Evolutionary conservation across 192 early-diverging fungal genomes (phyloP).

Genomic region (Coemansia sp.): DNA sequence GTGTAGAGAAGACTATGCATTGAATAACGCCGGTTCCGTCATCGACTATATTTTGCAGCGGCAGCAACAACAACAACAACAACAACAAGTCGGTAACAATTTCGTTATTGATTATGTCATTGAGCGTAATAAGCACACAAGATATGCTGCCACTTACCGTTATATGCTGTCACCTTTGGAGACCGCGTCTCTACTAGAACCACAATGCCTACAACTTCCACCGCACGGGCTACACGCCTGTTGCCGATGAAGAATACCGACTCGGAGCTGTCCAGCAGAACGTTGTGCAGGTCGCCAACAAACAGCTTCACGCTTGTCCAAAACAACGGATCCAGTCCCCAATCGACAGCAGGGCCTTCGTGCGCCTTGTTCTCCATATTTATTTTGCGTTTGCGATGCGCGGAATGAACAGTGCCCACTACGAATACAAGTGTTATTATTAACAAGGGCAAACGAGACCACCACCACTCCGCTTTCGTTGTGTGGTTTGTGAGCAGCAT

Average conservation of each 20-base stretch:
- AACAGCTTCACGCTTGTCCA: constrained; percentile 52
- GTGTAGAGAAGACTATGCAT: constrained; percentile 37
- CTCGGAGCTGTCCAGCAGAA: constrained; percentile 23
- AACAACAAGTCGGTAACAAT: background rate
- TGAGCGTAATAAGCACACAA: too few species aligned
- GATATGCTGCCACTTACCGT: constrained; percentile 16
- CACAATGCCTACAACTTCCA: constrained; percentile 48
- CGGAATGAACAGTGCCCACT: background rate
- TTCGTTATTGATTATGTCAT: background rate
- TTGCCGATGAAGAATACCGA: constrained; percentile 46
- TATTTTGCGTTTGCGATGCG: constrained; percentile 8
- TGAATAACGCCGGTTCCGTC: constrained; percentile 50
- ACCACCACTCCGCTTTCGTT: background rate
- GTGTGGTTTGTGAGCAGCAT: background rate
- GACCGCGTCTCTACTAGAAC: constrained; percentile 28
- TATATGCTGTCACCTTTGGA: constrained; percentile 33
- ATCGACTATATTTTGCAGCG: constrained; percentile 31
- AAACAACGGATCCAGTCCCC: constrained; percentile 54
- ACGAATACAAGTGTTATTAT: too few species aligned
- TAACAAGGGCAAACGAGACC: background rate
- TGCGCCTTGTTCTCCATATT: constrained; percentile 28
- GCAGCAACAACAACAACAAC: background rate
- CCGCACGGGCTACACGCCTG: constrained; percentile 28
- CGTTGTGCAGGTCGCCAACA: constrained; percentile 35
- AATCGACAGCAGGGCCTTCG: constrained; percentile 13